phyloP scores from a whole-genome alignment of 108 stramenopile species.

The Discostella stelligeroides region DNA sequence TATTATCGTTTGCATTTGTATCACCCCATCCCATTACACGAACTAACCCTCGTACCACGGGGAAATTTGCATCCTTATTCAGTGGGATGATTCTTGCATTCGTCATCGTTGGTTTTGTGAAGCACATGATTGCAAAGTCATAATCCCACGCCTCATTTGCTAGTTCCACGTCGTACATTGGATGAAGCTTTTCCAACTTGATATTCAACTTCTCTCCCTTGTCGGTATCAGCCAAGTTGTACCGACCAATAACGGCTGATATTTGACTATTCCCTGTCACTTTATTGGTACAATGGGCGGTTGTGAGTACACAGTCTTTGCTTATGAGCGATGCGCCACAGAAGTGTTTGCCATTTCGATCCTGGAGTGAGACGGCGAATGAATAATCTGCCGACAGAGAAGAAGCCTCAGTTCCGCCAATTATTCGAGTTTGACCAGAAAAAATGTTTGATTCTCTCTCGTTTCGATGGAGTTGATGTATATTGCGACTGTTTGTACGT shows the following conservation, averaged over 20 bases:
- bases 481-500: not conserved
- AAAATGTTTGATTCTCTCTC: not conserved
- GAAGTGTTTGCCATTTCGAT: conserved; percentile 2
- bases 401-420: not conserved
- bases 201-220: not conserved
- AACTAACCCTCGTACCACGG: not conserved
- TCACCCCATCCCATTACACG: conserved; percentile 24
- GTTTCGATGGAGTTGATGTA: not conserved
- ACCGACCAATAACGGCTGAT: not conserved
- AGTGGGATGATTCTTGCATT: not conserved
- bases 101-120: not conserved
- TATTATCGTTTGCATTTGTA: not conserved
- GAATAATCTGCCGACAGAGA: conserved; percentile 12
- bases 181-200: conserved; percentile 4
- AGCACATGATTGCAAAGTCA: conserved; percentile 10
- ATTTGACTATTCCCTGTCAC: not conserved
- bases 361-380: conserved; percentile 40
- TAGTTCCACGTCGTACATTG: not conserved
- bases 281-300: conserved; percentile 40
- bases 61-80: not conserved
- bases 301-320: conserved; percentile 50
- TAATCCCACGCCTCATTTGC: not conserved
- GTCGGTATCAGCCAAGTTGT: not conserved
- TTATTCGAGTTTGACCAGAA: conserved; percentile 1
- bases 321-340: conserved; percentile 55